Conservation (phyloP, 2,329 filamentous ascomycete species). For the Cryphonectria naterciae region DNA sequence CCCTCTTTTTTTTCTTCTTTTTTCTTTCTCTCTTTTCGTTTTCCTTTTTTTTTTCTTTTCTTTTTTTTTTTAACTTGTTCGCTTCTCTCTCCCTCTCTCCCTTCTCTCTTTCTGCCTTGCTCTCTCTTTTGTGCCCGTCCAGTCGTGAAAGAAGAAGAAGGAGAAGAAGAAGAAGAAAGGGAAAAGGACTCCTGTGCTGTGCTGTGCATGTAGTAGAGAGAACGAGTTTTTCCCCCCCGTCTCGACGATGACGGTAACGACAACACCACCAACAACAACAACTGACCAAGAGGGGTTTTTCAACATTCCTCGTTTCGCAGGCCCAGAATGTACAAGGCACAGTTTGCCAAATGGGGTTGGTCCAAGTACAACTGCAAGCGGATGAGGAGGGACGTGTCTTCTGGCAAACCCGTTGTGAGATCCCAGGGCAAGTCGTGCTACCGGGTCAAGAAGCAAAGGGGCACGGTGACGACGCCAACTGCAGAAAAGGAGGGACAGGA, state of each 20-base stretch:
- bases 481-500: neutral
- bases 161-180: no score
- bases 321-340: constrained; percentile 31
- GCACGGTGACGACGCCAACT: neutral
- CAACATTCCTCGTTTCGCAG: neutral
- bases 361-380: constrained; percentile 32
- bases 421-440: constrained; percentile 31
- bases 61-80: neutral
- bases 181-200: neutral
- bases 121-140: neutral
- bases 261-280: neutral
- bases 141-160: neutral
- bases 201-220: neutral
- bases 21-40: neutral
- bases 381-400: constrained; percentile 27
- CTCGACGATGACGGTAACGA: neutral
- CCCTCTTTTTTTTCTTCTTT: neutral
- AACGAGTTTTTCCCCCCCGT: neutral
- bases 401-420: constrained; percentile 29
- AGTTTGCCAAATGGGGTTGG: constrained; percentile 31
- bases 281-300: neutral
- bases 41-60: neutral
- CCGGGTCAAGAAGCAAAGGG: constrained; percentile 23
- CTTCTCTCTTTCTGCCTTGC: neutral
- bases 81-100: neutral